Base-by-base conservation (phyloP, 1,284 basidiomycete species). In the Ustilago nuda region DNA sequence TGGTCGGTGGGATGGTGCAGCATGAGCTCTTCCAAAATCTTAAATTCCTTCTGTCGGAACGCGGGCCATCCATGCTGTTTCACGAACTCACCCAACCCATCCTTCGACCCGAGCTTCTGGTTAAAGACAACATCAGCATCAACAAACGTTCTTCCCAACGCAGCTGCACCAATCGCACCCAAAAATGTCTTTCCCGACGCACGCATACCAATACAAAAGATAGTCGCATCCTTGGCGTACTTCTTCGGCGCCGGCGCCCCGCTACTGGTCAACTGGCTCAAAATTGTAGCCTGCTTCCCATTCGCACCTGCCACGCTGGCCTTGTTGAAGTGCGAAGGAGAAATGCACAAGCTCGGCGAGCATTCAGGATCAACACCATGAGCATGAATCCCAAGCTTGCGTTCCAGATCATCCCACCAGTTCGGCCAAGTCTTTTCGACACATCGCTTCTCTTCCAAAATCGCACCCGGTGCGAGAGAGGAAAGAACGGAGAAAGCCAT, bases 371-470 rank as follows among this genome's bases (percentile, higher is more conserved):
- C 93, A 52, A 94, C 91, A 30, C 94, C 95, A 80, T 92, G 90
- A 36, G 95, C 92, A 61, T 90, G 89, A 66, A 98, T 89, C n/a
- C 95, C 95, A 65, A 98, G 94, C 93, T 95, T 95, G 88, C 93
- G 94, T 85, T 94, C 91, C 27, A 99, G 89, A 86, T 98, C 97
- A 84, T 99, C 97, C 95, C 96, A 99, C 93, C 95, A 99, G 85
- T 95, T 95, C 2, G 97, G 96, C 96, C 96, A 99, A 0, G 97
- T 99, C 90, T 99, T 99, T 87, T 98, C 96, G 27, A 99, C 96
- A 83, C 96, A 98, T 61, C 96, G 89, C 87, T 97, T 98, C 88
- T 99, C 96, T 84, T 98, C 94, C 43, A 99, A 88, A 69, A 94
- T 88, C 1, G 93, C 94, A 33, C 90, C 91, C 33, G 95, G 88